Percentiles rank a stretch among this genome's conserved stretches.
Conservation (phyloP, 2,329 filamentous ascomycete genomes). For the Emmonsiellopsis sp. region DNA sequence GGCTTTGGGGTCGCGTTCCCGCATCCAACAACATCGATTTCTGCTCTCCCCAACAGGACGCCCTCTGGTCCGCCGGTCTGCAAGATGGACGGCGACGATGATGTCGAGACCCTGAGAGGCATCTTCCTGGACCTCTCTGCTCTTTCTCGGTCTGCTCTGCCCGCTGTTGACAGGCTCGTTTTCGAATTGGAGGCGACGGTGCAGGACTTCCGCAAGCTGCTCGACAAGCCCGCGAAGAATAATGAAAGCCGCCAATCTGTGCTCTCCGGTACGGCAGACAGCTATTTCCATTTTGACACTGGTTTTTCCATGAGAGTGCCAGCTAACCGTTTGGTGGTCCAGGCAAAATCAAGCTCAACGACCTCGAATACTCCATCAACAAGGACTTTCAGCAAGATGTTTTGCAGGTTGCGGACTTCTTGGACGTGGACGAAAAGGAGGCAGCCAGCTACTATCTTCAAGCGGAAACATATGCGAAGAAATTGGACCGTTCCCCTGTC, state of each 20-base stretch:
- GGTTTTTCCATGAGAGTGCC: background rate
- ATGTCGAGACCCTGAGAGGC: constrained; percentile 67
- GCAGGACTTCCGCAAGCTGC: constrained; percentile 57
- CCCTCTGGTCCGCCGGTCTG: background rate
- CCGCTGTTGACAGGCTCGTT: constrained; percentile 60
- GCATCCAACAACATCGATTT: background rate
- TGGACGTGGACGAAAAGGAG: constrained; percentile 83
- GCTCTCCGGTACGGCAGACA: constrained; percentile 49
- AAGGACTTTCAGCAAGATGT: constrained; percentile 76
- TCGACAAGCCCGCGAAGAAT: constrained; percentile 67
- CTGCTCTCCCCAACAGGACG: background rate
- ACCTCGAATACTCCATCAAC: constrained; percentile 70
- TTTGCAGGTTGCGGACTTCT: constrained; percentile 72
- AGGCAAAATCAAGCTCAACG: constrained; percentile 69
- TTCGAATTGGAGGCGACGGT: constrained; percentile 56
- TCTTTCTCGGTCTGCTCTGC: constrained; percentile 60
- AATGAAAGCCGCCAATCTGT: constrained; percentile 65
- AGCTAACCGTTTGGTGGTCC: background rate
- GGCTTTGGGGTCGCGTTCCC: background rate
- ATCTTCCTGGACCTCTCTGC: constrained; percentile 78
- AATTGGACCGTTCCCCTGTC: constrained; percentile 62
- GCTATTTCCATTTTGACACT: background rate
- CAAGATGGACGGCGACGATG: constrained; percentile 62
- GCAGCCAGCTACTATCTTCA: constrained; percentile 68
- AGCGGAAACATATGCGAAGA: constrained; percentile 57